Base-by-base conservation (phyloP, 1,284 basidiomycete species). In the Sporisorium sorghi region DNA sequence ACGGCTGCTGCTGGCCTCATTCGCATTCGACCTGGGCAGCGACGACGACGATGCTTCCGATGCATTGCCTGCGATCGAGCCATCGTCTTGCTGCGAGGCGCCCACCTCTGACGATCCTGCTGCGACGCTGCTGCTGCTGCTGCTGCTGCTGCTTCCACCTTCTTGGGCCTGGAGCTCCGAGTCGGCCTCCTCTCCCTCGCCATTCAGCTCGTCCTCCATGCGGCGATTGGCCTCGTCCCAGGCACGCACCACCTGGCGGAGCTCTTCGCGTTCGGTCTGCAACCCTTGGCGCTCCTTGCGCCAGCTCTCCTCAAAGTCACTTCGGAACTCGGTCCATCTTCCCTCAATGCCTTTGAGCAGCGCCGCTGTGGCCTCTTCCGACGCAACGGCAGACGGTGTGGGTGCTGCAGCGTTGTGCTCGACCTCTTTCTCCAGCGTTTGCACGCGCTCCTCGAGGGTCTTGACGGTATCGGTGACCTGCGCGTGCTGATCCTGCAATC, bases 401-500 rank as follows among this genome's bases (percentile, higher is more conserved):
- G 58, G 15, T 43, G 60, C 43, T 30, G 61, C 50, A 4, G 65
- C 44, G 43, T 71, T 74, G 19, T 69, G 58, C 56, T 75, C 75
- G 12, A 73, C 72, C 40, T 81, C 67, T 52, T 67, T 84, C 72
- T 89, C 88, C 14, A 88, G 78, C 2, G 82, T 81, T 10, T 80
- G 83, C 17, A 88, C 85, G 14, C 87, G 84, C 30, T 88, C 87
- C 79, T 96, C 92, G 21, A 98, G 87, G 0, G 87, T 86, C 21
- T 88, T 88, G 77, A 97, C 94, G 0, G 92, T 93, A 32, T 88
- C 87, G 78, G 93, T 91, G 1, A 94, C 92, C 24, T 89, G 88
- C 1, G 88, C 85, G 73, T 97, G 93, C 83, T 96, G 92, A 0
- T 87, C 88, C 81, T 93, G 91, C 7, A 97, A 87, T 0, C 88